Conservation (phyloP, 2,329 filamentous ascomycete species). For the Exophiala alcalophila region DNA sequence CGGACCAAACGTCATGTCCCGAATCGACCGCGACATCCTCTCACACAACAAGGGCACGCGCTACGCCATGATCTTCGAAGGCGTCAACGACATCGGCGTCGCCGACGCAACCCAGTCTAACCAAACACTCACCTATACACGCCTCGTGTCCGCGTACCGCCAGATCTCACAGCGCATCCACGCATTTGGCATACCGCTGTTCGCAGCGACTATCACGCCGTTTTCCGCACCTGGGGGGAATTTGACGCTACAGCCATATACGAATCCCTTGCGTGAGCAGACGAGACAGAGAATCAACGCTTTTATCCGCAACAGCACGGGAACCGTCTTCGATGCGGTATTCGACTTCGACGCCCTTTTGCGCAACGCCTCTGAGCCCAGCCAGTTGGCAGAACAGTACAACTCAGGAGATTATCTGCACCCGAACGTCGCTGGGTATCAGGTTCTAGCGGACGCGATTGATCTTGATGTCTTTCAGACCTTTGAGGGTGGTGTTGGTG, state of each 20-base stretch:
- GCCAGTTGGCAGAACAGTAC: slow-evolving; percentile 51
- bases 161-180: slow-evolving; percentile 58
- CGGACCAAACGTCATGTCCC: slow-evolving; percentile 59
- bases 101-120: slow-evolving; percentile 44
- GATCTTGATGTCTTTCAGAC: slow-evolving; percentile 53
- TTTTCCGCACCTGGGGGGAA: slow-evolving; percentile 48
- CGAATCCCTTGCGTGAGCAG: slow-evolving; percentile 52
- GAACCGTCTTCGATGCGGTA: slow-evolving; percentile 58
- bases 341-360: slow-evolving; percentile 62
- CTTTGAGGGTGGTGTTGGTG: slow-evolving; percentile 11
- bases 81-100: slow-evolving; percentile 66
- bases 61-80: slow-evolving; percentile 65
- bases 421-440: slow-evolving; percentile 59
- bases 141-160: slow-evolving; percentile 56
- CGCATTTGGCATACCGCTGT: slow-evolving; percentile 54
- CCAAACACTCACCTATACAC: slow-evolving; percentile 50
- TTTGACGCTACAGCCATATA: slow-evolving; percentile 50
- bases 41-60: slow-evolving; percentile 55
- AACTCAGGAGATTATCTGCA: slow-evolving; percentile 66
- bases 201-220: slow-evolving; percentile 65
- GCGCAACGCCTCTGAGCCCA: slow-evolving; percentile 49
- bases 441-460: slow-evolving; percentile 58
- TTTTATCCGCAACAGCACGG: slow-evolving; percentile 55
- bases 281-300: slow-evolving; percentile 58
- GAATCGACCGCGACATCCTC: slow-evolving; percentile 64